These are phyloP conservation scores for Macaranga tanarius DNA, from an alignment of 441 rosid genomes.

Conservation along the genomic window DNA sequence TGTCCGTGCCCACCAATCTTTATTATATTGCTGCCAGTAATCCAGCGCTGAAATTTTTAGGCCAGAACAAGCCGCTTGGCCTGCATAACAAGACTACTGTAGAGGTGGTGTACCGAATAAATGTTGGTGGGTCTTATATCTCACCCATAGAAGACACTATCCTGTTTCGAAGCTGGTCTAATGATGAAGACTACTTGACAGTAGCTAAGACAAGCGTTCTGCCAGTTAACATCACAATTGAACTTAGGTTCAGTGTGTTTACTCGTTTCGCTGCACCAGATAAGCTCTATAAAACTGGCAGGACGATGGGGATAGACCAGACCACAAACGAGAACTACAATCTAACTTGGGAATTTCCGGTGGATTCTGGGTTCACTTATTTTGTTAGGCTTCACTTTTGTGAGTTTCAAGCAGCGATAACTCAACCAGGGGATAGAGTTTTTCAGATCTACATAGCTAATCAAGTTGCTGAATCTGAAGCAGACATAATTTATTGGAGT, in stretches of 20 bases:
- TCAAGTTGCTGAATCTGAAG: constrained; percentile 17
- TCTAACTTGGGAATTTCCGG: constrained; percentile 37
- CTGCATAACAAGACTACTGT: too few species aligned
- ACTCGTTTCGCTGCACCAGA: constrained; percentile 33
- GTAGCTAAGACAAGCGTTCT: too few species aligned
- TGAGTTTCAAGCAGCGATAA: constrained; percentile 16
- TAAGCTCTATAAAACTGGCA: constrained; percentile 11
- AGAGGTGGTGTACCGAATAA: too few species aligned
- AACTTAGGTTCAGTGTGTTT: too few species aligned
- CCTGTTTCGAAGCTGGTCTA: constrained; percentile 22
- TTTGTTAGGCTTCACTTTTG: constrained; percentile 42
- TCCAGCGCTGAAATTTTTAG: too few species aligned
- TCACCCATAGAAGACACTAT: constrained; percentile 9
- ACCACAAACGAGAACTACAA: constrained; percentile 15
- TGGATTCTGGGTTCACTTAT: constrained; percentile 29
- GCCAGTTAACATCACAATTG: too few species aligned
- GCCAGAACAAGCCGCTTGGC: too few species aligned
- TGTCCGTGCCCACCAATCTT: constrained; percentile 25
- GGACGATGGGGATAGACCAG: constrained; percentile 16
- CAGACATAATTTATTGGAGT: too few species aligned
- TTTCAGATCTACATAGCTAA: constrained; percentile 30
- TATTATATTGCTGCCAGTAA: too few species aligned
- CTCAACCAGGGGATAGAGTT: neutral
- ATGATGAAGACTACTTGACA: neutral
- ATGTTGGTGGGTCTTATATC: constrained; percentile 10